Conservation (phyloP, 2,329 filamentous ascomycete species). For the Coniochaeta prunicola region DNA sequence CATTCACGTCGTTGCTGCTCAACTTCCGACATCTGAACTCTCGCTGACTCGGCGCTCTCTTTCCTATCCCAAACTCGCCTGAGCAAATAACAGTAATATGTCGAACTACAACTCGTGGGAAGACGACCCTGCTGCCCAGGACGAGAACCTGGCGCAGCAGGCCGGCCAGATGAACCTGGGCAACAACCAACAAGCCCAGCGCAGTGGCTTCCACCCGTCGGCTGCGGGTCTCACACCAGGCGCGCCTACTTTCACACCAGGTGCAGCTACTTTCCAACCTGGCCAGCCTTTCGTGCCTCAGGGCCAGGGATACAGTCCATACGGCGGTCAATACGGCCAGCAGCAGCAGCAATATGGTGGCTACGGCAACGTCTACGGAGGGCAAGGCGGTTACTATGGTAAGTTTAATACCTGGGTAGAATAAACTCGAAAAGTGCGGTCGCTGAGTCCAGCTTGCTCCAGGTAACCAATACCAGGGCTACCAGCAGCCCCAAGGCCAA, state of each 20-base stretch:
- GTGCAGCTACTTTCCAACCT: conserved; percentile 63
- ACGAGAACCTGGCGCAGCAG: conserved; percentile 72
- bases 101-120: conserved; percentile 94
- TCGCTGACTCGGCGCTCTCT: background rate
- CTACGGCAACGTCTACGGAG: conserved; percentile 28
- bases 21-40: conserved; percentile 7
- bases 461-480: conserved; percentile 38
- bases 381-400: conserved; percentile 27
- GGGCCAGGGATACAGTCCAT: conserved; percentile 41
- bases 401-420: background rate
- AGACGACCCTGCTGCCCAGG: conserved; percentile 72
- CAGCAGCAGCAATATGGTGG: conserved; percentile 18
- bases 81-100: conserved; percentile 45
- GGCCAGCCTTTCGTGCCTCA: conserved; percentile 39
- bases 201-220: conserved; percentile 55
- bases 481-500: conserved; percentile 37
- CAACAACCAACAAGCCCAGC: conserved; percentile 34
- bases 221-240: conserved; percentile 67
- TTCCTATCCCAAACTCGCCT: background rate
- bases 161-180: conserved; percentile 70
- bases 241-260: conserved; percentile 65
- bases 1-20: background rate
- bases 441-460: conserved; percentile 3
- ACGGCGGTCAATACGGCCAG: background rate
- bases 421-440: conserved; percentile 14